Base-by-base conservation (phyloP, 306 rosid genomes). In the Citrullus amarus region DNA sequence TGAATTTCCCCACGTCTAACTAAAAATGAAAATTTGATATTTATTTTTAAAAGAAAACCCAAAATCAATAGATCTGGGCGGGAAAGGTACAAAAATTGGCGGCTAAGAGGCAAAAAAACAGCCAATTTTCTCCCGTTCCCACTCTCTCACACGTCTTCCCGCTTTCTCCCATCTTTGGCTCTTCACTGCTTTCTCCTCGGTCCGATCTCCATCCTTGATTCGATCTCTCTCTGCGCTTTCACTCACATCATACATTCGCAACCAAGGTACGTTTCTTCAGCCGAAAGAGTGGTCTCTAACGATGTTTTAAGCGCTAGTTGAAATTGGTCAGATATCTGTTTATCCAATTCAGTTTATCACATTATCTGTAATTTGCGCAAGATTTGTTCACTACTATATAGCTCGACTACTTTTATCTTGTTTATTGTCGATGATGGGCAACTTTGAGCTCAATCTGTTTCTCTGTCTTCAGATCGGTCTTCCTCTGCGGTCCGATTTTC, bases 261-360 rank as follows among this genome's bases (percentile, higher is more conserved):
- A 46, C 50, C 57, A 53, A 53, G 77, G 77, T 73, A 73, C 43
- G 61, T 14, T 73, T 73, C 59, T 71, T 46, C 39, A 71, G 16
- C 22, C 48, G 58, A 25, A 44, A 25, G 9, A 51, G 13, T 2
- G 5, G 6, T 46, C 6, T 12, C n/a, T 25, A 25, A 5, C 56
- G 5, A 46, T 9, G 41, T 25, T 28, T 71, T 3, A 25, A 51
- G 46, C 16, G 6, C 60, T 51, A 7, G 46, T 46, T 73, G 43
- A 51, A 51, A 4, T 32, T 32, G 16, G 61, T 73, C 39, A 10
- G n/a, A 25, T 18, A 15, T 9, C 61, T 8, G 20, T 73, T 17
- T 30, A 12, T 48, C 9, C 46, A 30, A 30, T 73, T 51, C 10
- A 51, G 61, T 73, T 51, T 51, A 22, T 73, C 77, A 13, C 28